phyloP scores from a whole-genome alignment of 2,329 filamentous ascomycete species.

The Coccinonectria pachysandricola region DNA sequence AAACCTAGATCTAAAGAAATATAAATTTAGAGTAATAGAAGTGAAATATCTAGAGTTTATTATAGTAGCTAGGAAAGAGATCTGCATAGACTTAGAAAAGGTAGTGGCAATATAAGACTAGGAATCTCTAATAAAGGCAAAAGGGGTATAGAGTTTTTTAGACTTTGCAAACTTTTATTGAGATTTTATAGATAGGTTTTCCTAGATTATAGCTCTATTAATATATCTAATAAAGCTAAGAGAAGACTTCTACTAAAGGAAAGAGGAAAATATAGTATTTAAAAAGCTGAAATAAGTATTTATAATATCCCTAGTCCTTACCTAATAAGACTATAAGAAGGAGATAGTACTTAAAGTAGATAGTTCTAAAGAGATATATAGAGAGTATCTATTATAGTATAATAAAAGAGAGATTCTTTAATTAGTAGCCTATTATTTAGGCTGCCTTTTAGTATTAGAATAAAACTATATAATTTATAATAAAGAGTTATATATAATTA shows the following conservation, averaged over 20 bases:
- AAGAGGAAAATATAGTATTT: no score
- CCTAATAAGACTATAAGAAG: no score
- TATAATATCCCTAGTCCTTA: no score
- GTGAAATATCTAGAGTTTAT: constrained; percentile 3
- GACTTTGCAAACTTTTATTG: constrained; percentile 7
- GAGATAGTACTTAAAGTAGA: no score
- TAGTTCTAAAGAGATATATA: no score
- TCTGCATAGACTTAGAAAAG: constrained; percentile 1
- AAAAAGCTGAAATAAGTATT: no score
- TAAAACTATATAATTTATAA: constrained; percentile 8
- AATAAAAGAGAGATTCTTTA: constrained; percentile 3
- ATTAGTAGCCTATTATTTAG: constrained; percentile 3
- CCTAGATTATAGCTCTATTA: constrained; percentile 1
- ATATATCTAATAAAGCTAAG: constrained; percentile 1
- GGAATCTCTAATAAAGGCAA: neutral
- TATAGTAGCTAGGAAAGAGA: constrained; percentile 1
- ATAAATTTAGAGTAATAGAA: constrained; percentile 2
- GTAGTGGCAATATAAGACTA: constrained; percentile 1
- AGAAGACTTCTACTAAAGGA: no score
- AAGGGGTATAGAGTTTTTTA: constrained; percentile 2
- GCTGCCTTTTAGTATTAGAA: no score
- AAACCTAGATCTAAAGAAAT: neutral
- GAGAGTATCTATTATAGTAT: no score
- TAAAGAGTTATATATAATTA: constrained; percentile 5
- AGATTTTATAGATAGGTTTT: constrained; percentile 7